phyloP scores from a whole-genome alignment of 2,329 filamentous ascomycete species.

The Botryotinia convoluta region DNA sequence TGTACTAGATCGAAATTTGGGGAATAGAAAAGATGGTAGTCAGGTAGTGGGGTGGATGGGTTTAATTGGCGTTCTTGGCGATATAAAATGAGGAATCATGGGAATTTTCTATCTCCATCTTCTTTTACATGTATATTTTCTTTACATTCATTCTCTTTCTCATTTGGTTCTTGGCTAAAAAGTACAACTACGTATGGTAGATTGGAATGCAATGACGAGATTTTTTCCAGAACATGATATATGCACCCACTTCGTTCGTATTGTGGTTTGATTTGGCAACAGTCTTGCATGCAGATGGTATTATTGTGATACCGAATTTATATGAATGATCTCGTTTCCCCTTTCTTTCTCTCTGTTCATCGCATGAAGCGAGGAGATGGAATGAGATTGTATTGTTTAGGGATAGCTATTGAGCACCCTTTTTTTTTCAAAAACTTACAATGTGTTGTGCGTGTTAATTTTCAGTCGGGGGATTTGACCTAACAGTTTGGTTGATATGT shows the following conservation, averaged over 20 bases:
- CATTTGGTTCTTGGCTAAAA: conserved; percentile 10
- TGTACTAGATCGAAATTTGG: not conserved
- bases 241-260: not conserved
- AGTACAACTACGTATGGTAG: not conserved
- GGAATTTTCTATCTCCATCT: not conserved
- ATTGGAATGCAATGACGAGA: not conserved
- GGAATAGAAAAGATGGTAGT: not conserved
- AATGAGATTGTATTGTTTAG: not conserved
- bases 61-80: not conserved
- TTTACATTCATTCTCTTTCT: not conserved
- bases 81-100: conserved; percentile 1
- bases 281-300: not conserved
- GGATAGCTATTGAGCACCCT: not conserved
- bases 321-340: too few species aligned
- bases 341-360: not conserved
- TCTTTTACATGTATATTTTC: conserved; percentile 5
- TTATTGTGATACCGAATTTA: not conserved
- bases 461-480: too few species aligned
- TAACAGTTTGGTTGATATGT: not conserved
- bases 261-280: not conserved
- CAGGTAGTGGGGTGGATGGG: not conserved
- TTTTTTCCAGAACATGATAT: not conserved
- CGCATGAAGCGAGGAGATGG: not conserved
- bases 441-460: not conserved
- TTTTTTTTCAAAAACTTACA: not conserved